Percentiles rank a stretch among this genome's conserved stretches.
phyloP scores from a whole-genome alignment of 2,329 filamentous ascomycete genomes.

The Stemphylium beticola region DNA sequence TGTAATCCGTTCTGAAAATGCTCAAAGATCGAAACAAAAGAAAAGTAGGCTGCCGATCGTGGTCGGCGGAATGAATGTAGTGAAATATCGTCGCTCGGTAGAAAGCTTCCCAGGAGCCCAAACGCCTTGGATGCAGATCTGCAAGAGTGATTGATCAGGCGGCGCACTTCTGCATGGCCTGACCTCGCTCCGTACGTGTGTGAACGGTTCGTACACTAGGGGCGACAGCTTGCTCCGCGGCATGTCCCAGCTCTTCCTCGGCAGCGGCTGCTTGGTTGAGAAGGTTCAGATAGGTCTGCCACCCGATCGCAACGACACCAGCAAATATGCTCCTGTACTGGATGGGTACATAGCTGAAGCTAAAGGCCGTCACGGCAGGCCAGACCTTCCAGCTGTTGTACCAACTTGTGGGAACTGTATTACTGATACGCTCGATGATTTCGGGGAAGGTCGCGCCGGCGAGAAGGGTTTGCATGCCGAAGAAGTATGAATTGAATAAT shows the following conservation, averaged over 20 bases:
- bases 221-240: conserved; percentile 6
- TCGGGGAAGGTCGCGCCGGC: conserved; percentile 68
- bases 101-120: background rate
- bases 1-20: background rate
- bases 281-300: conserved; percentile 89
- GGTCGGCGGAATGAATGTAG: conserved; percentile 4
- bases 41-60: conserved; percentile 1
- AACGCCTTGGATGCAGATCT: background rate
- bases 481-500: conserved; percentile 60
- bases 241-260: conserved; percentile 50
- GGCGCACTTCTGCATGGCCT: conserved; percentile 24
- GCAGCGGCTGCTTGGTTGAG: conserved; percentile 76
- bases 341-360: conserved; percentile 80
- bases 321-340: conserved; percentile 83
- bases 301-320: conserved; percentile 77
- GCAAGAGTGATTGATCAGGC: conserved; percentile 6
- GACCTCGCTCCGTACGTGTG: conserved; percentile 4
- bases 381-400: conserved; percentile 85
- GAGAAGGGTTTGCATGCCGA: conserved; percentile 57
- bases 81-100: background rate
- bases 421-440: conserved; percentile 71
- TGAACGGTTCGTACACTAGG: conserved; percentile 1
- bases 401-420: conserved; percentile 78
- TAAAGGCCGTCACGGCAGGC: conserved; percentile 86
- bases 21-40: conserved; percentile 19